Percentiles rank a stretch among this genome's conserved stretches.
Evolutionary conservation across 768 basidiomycete genomes (phyloP).

Genomic region (Erythrobasidium yunnanense): DNA sequence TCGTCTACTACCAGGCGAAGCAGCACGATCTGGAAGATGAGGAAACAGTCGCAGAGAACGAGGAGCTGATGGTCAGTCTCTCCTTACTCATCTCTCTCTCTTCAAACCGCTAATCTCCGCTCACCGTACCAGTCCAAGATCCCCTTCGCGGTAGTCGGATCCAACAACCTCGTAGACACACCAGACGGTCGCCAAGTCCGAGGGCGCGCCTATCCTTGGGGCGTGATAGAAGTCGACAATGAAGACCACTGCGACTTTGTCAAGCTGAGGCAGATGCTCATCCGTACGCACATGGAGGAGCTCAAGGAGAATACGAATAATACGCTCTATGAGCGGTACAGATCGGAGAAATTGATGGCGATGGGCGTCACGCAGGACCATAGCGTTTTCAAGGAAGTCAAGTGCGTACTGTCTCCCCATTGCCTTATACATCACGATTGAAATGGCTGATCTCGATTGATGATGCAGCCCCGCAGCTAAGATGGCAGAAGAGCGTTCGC

Average conservation of each 20-base stretch:
- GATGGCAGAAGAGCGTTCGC: slow-evolving; percentile 85
- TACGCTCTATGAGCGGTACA: slow-evolving; percentile 93
- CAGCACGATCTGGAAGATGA: slow-evolving; percentile 97
- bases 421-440: background rate
- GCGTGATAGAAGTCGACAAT: slow-evolving; percentile 97
- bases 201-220: slow-evolving; percentile 95
- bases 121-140: slow-evolving; percentile 60
- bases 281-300: slow-evolving; percentile 99
- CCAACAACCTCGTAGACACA: slow-evolving; percentile 66
- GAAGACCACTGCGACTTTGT: slow-evolving; percentile 99
- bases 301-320: slow-evolving; percentile 93
- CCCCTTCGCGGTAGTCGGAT: slow-evolving; percentile 96
- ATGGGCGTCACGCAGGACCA: slow-evolving; percentile 99
- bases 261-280: slow-evolving; percentile 97
- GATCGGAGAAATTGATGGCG: slow-evolving; percentile 84
- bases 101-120: no score
- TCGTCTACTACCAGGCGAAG: slow-evolving; percentile 96
- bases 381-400: slow-evolving; percentile 97
- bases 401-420: slow-evolving; percentile 52
- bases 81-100: background rate
- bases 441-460: background rate
- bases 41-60: slow-evolving; percentile 91
- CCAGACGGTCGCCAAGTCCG: slow-evolving; percentile 85
- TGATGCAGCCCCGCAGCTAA: slow-evolving; percentile 74
- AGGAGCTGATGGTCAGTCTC: slow-evolving; percentile 59